Conservation (phyloP, 2,329 filamentous ascomycete species). For the Alternaria sp. region DNA sequence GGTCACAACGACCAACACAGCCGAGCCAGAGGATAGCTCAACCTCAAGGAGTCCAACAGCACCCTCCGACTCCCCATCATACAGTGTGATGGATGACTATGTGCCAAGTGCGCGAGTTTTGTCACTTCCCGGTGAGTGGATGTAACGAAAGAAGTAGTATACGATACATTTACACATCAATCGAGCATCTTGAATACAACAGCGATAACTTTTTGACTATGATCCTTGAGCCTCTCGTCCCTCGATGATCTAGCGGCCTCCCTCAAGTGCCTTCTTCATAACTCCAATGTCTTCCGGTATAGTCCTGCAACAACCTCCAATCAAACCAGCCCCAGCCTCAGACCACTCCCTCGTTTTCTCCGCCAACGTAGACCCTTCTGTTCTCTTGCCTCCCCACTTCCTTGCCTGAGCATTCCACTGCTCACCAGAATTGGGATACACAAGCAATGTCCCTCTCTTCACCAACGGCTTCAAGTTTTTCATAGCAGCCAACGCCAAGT, state of each 20-base stretch:
- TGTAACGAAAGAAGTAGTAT: not conserved
- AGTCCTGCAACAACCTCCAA: slow-evolving; percentile 60
- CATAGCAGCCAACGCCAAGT: slow-evolving; percentile 46
- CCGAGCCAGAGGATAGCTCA: not conserved
- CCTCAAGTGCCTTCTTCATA: slow-evolving; percentile 37
- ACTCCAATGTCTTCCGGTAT: slow-evolving; percentile 52
- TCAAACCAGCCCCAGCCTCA: slow-evolving; percentile 50
- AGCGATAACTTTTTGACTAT: not conserved
- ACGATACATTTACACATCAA: not conserved
- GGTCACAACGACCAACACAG: not conserved
- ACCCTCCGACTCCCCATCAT: not conserved
- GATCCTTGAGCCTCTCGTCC: not conserved
- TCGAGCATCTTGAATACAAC: not conserved
- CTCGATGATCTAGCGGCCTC: not conserved
- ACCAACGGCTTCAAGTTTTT: slow-evolving; percentile 41
- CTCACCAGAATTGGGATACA: slow-evolving; percentile 60
- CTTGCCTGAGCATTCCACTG: slow-evolving; percentile 54
- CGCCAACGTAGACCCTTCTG: slow-evolving; percentile 33
- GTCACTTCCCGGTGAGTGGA: not conserved
- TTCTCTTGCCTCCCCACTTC: slow-evolving; percentile 44
- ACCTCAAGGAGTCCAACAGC: not conserved
- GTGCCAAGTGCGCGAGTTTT: not conserved
- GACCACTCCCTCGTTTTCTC: slow-evolving; percentile 45
- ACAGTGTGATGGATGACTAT: not conserved
- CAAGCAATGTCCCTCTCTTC: slow-evolving; percentile 43